Evolutionary conservation across 139 green algal species (phyloP), one percentile per base, ranked within the genome.

Genomic region (Chlamydomonas eustigma): DNA sequence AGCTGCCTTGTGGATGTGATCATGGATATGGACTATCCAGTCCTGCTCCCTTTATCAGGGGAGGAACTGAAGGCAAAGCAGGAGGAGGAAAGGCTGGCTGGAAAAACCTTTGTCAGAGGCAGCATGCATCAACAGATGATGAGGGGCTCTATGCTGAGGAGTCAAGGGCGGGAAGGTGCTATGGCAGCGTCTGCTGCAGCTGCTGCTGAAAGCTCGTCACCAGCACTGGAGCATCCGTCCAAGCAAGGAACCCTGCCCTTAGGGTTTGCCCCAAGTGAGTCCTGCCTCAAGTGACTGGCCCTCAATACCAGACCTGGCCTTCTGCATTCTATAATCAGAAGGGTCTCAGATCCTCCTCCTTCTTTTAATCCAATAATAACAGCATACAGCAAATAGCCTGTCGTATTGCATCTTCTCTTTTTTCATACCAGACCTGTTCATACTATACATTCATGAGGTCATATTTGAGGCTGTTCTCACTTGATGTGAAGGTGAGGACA

Each of bases 21-120:
- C 22, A 33, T 72, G 65, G 65, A 72, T 34, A 33, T 72, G 65
- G 65, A 72, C 28, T 34, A 72, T 31, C 65, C 65, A 6, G 65
- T 72, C 8, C 33, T 72, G 32, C 18, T 72, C 8, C 65, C 65
- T 12, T 34, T 72, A 24, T 22, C 65, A 12, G 4, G 8, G 24
- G 65, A 72, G 65, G 65, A 72, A 34, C 44, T 50, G 33, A 44
- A 72, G 33, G 22, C 6, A 34, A 6, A 72, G 65, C 65, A 72
- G 24, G 18, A 24, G 34, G 65, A 72, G 28, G 4, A 72, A 4
- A 39, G 65, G 65, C 65, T 18, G 4, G 65, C 33, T 6, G 25
- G 65, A 8, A 72, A 8, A 34, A 6, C 5, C 28, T 12, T 34
- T n/a, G 3, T 6, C 65, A 72, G 65, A 5, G 22, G 65, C 24